phyloP scores from a whole-genome alignment of 106 monocot genomes.

The Platanthera guangdongensis region DNA sequence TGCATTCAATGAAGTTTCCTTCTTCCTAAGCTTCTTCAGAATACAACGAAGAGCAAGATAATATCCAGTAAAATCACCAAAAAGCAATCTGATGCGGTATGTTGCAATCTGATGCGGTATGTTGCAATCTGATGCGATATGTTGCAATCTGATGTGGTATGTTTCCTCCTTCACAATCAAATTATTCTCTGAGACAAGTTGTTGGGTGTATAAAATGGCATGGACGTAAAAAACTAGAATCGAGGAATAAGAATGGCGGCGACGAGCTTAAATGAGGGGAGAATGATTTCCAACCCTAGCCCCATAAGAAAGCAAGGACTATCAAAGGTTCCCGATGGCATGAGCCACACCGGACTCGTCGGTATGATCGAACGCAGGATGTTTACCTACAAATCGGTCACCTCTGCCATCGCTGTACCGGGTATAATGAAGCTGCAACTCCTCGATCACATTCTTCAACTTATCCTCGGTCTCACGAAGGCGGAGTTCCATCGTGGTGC shows the following conservation, averaged over 20 bases:
- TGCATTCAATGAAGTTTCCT: constrained; percentile 92
- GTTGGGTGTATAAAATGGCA: constrained; percentile 27
- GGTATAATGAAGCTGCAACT: constrained; percentile 68
- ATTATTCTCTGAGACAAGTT: constrained; percentile 99
- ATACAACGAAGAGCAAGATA: constrained; percentile 94
- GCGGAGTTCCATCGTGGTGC: neutral
- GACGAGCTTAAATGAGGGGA: constrained; percentile 88
- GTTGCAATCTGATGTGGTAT: constrained; percentile 57
- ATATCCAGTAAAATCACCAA: constrained; percentile 97
- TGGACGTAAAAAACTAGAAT: constrained; percentile 80
- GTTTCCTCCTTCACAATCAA: constrained; percentile 99
- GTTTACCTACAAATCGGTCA: neutral
- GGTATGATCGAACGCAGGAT: constrained; percentile 52
- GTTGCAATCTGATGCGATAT: constrained; percentile 28
- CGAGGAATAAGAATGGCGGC: constrained; percentile 76
- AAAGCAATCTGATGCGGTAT: constrained; percentile 30
- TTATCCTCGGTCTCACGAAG: constrained; percentile 5
- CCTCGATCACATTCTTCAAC: constrained; percentile 41
- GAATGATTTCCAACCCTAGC: constrained; percentile 90
- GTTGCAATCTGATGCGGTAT: constrained; percentile 58
- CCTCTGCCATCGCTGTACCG: constrained; percentile 8
- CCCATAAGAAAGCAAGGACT: constrained; percentile 92
- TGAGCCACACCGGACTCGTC: constrained; percentile 77
- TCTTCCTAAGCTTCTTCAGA: constrained; percentile 63
- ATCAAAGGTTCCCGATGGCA: constrained; percentile 88